A percentile compares a stretch with the other conserved stretches of the same genome.
Conservation (phyloP, 176 grass and related monocot species). For the Chloris gayana region DNA sequence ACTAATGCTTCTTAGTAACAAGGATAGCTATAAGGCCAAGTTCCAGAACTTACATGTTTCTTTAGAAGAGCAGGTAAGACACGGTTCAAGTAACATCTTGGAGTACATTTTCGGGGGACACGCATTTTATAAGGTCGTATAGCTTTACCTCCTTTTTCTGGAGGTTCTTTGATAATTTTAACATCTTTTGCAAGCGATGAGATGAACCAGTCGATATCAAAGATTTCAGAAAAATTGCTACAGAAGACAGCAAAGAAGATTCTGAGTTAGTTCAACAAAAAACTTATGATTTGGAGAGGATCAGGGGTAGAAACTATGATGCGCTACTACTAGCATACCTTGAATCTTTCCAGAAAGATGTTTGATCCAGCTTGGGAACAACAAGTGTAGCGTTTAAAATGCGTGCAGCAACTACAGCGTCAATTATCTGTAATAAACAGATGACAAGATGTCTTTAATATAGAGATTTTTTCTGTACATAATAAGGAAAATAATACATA, state of each 20-base stretch:
- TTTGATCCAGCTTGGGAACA: conserved; percentile 70
- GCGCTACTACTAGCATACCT: conserved; percentile 49
- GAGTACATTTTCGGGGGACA: conserved; percentile 75
- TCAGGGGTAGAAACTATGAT: conserved; percentile 8
- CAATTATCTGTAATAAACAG: conserved; percentile 64
- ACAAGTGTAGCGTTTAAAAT: conserved; percentile 83
- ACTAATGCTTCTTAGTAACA: not conserved
- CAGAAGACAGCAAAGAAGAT: conserved; percentile 24
- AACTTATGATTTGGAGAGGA: conserved; percentile 5
- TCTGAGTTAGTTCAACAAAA: conserved; percentile 35
- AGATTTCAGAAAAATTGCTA: conserved; percentile 84
- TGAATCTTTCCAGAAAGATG: conserved; percentile 86
- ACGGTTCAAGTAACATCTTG: conserved; percentile 66
- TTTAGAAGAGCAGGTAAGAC: conserved; percentile 76
- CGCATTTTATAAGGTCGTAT: conserved; percentile 65
- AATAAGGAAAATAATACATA: not conserved
- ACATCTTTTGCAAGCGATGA: conserved; percentile 68
- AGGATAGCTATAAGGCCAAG: not conserved
- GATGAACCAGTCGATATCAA: conserved; percentile 80
- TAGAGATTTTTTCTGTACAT: not conserved
- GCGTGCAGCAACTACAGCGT: conserved; percentile 75
- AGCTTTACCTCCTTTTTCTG: conserved; percentile 56
- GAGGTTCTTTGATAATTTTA: conserved; percentile 70
- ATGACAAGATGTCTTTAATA: not conserved
- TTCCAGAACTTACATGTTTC: conserved; percentile 67